Evolutionary conservation across 257 asterid species (phyloP).

Genomic region (Solanum phureja): DNA sequence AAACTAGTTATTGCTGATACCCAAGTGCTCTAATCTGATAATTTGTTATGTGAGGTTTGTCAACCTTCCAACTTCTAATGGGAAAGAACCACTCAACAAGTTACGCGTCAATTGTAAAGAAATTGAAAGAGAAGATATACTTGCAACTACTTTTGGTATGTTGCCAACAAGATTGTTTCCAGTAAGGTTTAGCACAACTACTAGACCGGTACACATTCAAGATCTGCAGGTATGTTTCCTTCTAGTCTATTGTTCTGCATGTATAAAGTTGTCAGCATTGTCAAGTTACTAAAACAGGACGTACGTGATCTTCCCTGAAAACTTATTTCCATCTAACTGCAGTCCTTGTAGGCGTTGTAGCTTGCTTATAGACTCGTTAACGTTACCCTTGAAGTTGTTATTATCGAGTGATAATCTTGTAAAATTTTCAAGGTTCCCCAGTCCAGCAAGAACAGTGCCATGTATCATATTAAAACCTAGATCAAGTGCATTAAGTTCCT

Average conservation of each 20-base stretch:
- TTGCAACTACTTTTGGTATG: not conserved
- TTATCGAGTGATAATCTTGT: not conserved
- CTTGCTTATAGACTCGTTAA: slow-evolving; percentile 1
- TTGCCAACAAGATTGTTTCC: slow-evolving; percentile 6
- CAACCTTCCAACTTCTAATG: not conserved
- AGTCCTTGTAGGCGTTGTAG: not conserved
- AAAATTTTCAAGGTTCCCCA: slow-evolving; percentile 4
- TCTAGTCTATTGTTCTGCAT: not conserved
- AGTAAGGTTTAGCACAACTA: not conserved
- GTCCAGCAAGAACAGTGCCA: slow-evolving; percentile 4
- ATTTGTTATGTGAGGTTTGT: not conserved
- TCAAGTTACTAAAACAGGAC: slow-evolving; percentile 1
- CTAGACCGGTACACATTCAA: not conserved
- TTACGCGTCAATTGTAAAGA: not conserved
- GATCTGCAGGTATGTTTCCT: slow-evolving; percentile 2
- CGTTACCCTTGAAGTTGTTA: not conserved
- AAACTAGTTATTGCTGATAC: not conserved
- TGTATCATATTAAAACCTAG: slow-evolving; percentile 1
- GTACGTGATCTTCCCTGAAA: slow-evolving; percentile 2
- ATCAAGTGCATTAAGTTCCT: not conserved
- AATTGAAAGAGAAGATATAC: slow-evolving; percentile 1
- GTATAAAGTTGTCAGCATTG: not conserved
- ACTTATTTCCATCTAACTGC: not conserved
- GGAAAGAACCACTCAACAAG: not conserved
- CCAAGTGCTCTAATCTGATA: not conserved